Conservation (phyloP, 2,329 filamentous ascomycete genomes). For the Aspergillus vadensis region DNA sequence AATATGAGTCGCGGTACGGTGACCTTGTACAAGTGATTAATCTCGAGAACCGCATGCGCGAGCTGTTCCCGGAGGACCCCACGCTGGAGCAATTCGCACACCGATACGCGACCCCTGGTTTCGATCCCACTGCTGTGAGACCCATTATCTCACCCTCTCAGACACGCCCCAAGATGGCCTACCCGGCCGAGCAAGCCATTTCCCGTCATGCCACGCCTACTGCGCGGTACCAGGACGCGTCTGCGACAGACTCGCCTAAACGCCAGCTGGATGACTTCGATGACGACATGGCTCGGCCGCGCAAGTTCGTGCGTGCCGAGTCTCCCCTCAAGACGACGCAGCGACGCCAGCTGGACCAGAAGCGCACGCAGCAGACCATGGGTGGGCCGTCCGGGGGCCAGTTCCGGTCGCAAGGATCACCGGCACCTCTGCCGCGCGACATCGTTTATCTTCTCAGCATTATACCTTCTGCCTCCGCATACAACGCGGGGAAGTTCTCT, state of each 20-base stretch:
- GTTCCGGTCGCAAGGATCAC: constrained; percentile 56
- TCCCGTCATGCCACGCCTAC: constrained; percentile 40
- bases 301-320: constrained; percentile 84
- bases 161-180: constrained; percentile 63
- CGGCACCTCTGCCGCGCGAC: constrained; percentile 71
- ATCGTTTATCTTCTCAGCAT: constrained; percentile 67
- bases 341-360: constrained; percentile 77
- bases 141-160: constrained; percentile 84
- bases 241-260: constrained; percentile 50
- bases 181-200: constrained; percentile 26
- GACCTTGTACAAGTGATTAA: constrained; percentile 89
- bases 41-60: constrained; percentile 87
- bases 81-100: constrained; percentile 73
- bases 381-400: constrained; percentile 31
- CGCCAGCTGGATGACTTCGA: constrained; percentile 72
- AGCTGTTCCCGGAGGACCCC: constrained; percentile 88
- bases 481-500: constrained; percentile 70
- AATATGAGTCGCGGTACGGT: constrained; percentile 91
- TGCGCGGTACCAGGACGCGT: constrained; percentile 38
- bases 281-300: constrained; percentile 70
- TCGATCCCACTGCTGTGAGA: constrained; percentile 79
- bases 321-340: constrained; percentile 92
- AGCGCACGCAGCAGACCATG: constrained; percentile 45
- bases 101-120: constrained; percentile 71
- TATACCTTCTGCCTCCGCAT: constrained; percentile 72